These are phyloP conservation scores for Sporisorium graminicola DNA, from an alignment of 1,284 basidiomycete species.

Conservation along the genomic window DNA sequence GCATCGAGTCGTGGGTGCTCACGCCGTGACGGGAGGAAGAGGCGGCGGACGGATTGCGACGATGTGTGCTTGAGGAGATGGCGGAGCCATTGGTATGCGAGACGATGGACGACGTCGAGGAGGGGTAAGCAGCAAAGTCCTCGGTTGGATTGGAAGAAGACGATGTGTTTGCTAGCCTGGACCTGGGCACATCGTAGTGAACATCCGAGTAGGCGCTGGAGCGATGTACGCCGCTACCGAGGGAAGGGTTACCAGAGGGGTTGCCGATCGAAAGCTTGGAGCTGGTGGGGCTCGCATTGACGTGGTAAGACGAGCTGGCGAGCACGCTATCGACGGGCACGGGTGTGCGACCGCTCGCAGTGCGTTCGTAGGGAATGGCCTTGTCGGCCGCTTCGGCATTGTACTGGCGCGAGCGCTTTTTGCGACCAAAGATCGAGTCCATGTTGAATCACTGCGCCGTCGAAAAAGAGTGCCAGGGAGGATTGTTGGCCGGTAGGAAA, in stretches of 20 bases:
- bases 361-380: constrained; percentile 56
- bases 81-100: constrained; percentile 35
- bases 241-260: constrained; percentile 41
- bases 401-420: constrained; percentile 57
- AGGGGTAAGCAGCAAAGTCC: constrained; percentile 23
- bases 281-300: constrained; percentile 21
- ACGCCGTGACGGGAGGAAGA: constrained; percentile 35
- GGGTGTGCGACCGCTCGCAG: constrained; percentile 41
- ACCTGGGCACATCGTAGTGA: constrained; percentile 19
- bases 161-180: constrained; percentile 14
- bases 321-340: constrained; percentile 31
- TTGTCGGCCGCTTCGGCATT: constrained; percentile 54
- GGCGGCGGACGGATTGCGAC: constrained; percentile 32
- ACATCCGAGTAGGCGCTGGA: constrained; percentile 40
- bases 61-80: constrained; percentile 36
- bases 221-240: constrained; percentile 41
- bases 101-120: constrained; percentile 40
- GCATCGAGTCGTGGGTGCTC: constrained; percentile 43
- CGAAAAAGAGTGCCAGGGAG: not conserved
- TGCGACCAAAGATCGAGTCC: constrained; percentile 56
- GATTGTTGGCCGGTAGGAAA: no score
- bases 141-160: constrained; percentile 15
- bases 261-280: constrained; percentile 47
- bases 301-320: constrained; percentile 19
- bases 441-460: constrained; percentile 12